Percentiles rank a stretch among this genome's conserved stretches.
phyloP scores from a whole-genome alignment of 2,329 filamentous ascomycete genomes.

The Sclerotinia nivalis region DNA sequence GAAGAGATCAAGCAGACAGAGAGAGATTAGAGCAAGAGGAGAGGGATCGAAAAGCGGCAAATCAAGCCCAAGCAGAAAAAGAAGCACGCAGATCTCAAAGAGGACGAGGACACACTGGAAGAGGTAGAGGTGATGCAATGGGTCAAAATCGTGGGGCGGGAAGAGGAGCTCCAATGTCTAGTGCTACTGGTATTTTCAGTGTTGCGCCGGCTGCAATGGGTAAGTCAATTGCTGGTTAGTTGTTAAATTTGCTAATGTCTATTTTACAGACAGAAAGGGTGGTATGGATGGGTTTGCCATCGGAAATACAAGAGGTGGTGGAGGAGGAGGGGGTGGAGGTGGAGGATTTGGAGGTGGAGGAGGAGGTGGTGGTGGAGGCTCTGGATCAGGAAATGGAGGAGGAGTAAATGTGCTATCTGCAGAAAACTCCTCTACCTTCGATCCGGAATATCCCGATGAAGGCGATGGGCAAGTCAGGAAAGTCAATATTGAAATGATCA shows the following conservation, averaged over 20 bases:
- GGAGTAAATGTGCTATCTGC: conserved; percentile 13
- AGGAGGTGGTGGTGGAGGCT: conserved; percentile 5
- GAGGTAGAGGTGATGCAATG: conserved; percentile 42
- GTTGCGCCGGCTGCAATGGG: conserved; percentile 22
- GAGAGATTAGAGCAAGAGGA: conserved; percentile 32
- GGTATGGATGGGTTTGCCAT: conserved; percentile 8
- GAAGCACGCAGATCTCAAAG: conserved; percentile 27
- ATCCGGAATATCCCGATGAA: conserved; percentile 38
- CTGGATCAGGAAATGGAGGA: conserved; percentile 18
- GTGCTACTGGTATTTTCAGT: conserved; percentile 34
- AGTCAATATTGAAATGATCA: conserved; percentile 40
- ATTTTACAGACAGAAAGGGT: conserved; percentile 18
- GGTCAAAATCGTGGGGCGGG: conserved; percentile 30
- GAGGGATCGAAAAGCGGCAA: conserved; percentile 27
- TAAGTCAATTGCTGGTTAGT: background rate
- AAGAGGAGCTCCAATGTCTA: conserved; percentile 25
- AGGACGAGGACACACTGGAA: conserved; percentile 31
- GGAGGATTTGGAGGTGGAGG: conserved; percentile 13
- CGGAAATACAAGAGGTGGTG: conserved; percentile 7
- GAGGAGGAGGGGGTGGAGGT: conserved; percentile 21
- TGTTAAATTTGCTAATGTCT: background rate
- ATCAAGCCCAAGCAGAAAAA: conserved; percentile 28
- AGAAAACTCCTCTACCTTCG: conserved; percentile 19
- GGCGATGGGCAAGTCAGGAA: conserved; percentile 31
- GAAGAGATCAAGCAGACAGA: conserved; percentile 35